phyloP scores from a whole-genome alignment of 2,329 filamentous ascomycete genomes.

The Beauveria caledonica region DNA sequence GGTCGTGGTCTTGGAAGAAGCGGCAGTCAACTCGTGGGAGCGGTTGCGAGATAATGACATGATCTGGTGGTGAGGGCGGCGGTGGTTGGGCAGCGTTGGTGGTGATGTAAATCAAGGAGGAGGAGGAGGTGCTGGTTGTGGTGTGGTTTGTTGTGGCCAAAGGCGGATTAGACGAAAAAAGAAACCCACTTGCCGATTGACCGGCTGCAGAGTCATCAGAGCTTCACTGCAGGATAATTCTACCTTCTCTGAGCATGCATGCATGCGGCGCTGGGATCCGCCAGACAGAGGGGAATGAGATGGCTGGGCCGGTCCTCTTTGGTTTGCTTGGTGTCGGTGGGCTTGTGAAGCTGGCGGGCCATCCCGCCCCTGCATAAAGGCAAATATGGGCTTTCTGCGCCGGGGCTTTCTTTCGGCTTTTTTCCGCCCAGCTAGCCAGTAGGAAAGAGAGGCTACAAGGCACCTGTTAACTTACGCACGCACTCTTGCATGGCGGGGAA shows the following conservation, averaged over 20 bases:
- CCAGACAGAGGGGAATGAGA: neutral
- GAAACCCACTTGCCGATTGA: slow-evolving; percentile 1
- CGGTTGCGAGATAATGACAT: slow-evolving; percentile 5
- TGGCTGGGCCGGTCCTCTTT: neutral
- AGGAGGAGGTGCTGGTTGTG: neutral
- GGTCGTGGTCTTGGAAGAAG: neutral
- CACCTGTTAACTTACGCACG: too few relatives aligned
- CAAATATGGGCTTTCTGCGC: neutral
- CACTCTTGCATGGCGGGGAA: neutral
- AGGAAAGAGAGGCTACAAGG: neutral
- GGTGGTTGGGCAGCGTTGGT: slow-evolving; percentile 5
- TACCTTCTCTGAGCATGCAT: neutral
- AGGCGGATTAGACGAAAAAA: neutral
- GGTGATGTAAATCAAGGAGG: slow-evolving; percentile 4
- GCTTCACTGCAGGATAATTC: neutral
- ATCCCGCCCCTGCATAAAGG: neutral
- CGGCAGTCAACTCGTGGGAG: neutral
- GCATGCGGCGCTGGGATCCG: neutral
- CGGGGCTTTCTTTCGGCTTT: neutral
- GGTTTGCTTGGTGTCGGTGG: neutral
- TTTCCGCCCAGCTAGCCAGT: too few relatives aligned
- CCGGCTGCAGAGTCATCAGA: neutral
- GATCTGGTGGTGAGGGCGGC: neutral
- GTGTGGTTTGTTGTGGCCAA: neutral
- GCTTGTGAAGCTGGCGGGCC: neutral